phyloP scores from a whole-genome alignment of 2,329 filamentous ascomycete species.

The Fusarium stilboides region DNA sequence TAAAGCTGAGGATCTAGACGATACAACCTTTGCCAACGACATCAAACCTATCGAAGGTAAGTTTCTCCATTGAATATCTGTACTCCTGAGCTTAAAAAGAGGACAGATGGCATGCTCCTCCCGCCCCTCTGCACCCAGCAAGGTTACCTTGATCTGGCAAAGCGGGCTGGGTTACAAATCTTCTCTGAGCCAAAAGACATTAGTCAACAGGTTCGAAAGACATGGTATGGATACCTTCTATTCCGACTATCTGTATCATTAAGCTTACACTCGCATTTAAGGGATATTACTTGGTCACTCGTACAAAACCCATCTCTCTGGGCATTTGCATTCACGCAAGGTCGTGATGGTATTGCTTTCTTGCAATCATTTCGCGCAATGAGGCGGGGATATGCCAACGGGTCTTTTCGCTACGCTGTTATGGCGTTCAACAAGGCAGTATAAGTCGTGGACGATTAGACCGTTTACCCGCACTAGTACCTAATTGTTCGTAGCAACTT shows the following conservation, averaged over 20 bases:
- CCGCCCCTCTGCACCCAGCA: slow-evolving; percentile 68
- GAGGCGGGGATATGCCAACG: slow-evolving; percentile 72
- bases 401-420: slow-evolving; percentile 71
- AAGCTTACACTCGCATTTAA: slow-evolving; percentile 46
- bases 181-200: slow-evolving; percentile 68
- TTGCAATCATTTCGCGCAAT: slow-evolving; percentile 74
- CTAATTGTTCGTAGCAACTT: not conserved
- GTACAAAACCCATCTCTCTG: slow-evolving; percentile 73
- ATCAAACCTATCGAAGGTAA: slow-evolving; percentile 72
- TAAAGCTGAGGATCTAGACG: slow-evolving; percentile 64
- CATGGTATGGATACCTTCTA: slow-evolving; percentile 63
- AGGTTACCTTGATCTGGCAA: slow-evolving; percentile 68
- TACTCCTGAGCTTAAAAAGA: slow-evolving; percentile 7
- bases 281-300: slow-evolving; percentile 75
- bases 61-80: not conserved
- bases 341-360: slow-evolving; percentile 72
- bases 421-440: slow-evolving; percentile 67
- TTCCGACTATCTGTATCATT: not conserved
- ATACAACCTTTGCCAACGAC: slow-evolving; percentile 63
- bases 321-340: slow-evolving; percentile 73
- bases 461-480: not conserved
- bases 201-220: slow-evolving; percentile 70
- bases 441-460: not conserved
- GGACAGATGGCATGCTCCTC: slow-evolving; percentile 71
- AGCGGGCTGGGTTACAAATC: slow-evolving; percentile 63